Conservation (phyloP, 108 stramenopile species). For the Nitzschia palea region DNA sequence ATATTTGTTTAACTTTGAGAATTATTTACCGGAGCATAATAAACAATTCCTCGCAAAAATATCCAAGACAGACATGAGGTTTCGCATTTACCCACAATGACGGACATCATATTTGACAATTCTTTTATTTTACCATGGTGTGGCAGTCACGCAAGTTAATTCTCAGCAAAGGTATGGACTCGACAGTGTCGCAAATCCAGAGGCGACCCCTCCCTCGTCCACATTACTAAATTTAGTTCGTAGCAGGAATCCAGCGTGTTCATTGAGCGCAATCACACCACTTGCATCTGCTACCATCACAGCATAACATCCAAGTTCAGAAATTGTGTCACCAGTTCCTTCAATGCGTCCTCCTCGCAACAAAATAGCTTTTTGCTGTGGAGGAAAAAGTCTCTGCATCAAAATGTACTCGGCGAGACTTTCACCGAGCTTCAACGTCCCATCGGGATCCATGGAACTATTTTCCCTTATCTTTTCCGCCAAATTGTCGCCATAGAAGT, state of each 20-base stretch:
- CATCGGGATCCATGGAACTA: slow-evolving; percentile 22
- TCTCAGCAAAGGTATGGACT: slow-evolving; percentile 83
- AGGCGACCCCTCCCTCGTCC: slow-evolving; percentile 89
- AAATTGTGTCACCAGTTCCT: slow-evolving; percentile 73
- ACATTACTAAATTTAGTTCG: slow-evolving; percentile 84
- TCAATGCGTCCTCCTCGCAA: slow-evolving; percentile 72
- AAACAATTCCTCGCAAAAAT: no score
- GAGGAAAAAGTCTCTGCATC: slow-evolving; percentile 86
- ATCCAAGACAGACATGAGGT: no score
- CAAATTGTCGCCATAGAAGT: slow-evolving; percentile 90
- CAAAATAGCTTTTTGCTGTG: slow-evolving; percentile 69
- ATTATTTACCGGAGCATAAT: no score
- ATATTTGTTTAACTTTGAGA: no score
- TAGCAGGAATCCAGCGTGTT: slow-evolving; percentile 73
- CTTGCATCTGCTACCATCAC: slow-evolving; percentile 48
- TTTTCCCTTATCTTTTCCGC: slow-evolving; percentile 52
- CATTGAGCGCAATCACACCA: slow-evolving; percentile 69
- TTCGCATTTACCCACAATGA: no score
- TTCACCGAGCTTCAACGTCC: slow-evolving; percentile 21
- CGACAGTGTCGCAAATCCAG: slow-evolving; percentile 82
- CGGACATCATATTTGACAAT: no score
- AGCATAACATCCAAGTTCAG: slow-evolving; percentile 82
- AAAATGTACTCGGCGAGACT: slow-evolving; percentile 81
- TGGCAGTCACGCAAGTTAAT: no score
- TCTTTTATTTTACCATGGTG: no score